Evolutionary conservation across 441 rosid genomes (phyloP).

Genomic region (Pelargonium fulgidum): DNA sequence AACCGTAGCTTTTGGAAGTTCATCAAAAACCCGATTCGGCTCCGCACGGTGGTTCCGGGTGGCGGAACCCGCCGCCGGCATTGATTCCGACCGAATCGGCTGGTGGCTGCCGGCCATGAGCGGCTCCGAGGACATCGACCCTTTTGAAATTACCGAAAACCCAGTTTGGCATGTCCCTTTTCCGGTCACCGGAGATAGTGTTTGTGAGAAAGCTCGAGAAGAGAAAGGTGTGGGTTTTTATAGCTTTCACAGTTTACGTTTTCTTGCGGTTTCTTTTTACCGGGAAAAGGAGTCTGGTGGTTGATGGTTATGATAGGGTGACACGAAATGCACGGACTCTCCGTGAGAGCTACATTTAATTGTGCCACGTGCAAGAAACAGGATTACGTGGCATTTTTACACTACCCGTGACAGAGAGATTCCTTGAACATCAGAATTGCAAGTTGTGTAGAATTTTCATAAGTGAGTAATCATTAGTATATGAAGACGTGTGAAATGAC

Average conservation of each 20-base stretch:
- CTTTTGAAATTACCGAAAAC: not conserved
- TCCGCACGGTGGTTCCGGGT: constrained; percentile 36
- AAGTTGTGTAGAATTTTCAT: not conserved
- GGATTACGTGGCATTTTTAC: not conserved
- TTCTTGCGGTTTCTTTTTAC: not conserved
- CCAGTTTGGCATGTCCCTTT: constrained; percentile 2
- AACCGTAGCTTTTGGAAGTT: constrained; percentile 73
- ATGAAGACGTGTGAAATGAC: not conserved
- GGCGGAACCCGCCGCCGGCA: constrained; percentile 19
- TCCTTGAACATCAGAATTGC: not conserved
- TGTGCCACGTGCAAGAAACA: not conserved
- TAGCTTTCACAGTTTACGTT: not conserved
- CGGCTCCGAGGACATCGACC: constrained; percentile 1
- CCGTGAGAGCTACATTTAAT: not conserved
- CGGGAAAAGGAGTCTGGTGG: not conserved
- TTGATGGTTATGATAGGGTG: not conserved
- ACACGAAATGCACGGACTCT: not conserved
- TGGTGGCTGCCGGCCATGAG: not conserved
- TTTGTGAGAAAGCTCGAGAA: not conserved
- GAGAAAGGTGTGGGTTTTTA: not conserved
- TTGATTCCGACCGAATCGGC: not conserved
- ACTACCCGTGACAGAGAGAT: not conserved
- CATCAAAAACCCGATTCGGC: constrained; percentile 66
- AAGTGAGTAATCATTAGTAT: not conserved
- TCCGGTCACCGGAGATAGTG: constrained; percentile 3